phyloP scores from a whole-genome alignment of 495 filamentous ascomycete genomes.

The Penicillium robsamsonii region DNA sequence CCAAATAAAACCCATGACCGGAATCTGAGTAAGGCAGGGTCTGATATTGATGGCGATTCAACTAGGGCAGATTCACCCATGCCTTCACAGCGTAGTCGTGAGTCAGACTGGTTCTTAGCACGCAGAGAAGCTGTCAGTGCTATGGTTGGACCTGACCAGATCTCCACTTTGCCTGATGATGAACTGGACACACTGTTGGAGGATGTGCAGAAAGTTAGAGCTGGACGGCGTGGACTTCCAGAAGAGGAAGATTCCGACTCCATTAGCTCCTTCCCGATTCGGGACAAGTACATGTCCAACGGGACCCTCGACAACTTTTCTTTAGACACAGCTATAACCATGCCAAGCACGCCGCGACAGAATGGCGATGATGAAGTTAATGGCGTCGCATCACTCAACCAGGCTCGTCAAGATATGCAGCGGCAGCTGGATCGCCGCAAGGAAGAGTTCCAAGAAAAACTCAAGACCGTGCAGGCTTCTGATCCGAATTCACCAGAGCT shows the following conservation, averaged over 20 bases:
- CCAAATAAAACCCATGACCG: slow-evolving; percentile 74
- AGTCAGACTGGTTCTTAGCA: slow-evolving; percentile 96
- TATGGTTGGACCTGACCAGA: slow-evolving; percentile 87
- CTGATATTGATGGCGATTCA: slow-evolving; percentile 64
- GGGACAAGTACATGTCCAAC: slow-evolving; percentile 96
- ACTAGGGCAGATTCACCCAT: slow-evolving; percentile 79
- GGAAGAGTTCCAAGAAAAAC: slow-evolving; percentile 71
- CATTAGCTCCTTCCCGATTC: slow-evolving; percentile 77
- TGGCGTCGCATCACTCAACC: slow-evolving; percentile 64
- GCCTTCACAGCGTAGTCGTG: slow-evolving; percentile 62
- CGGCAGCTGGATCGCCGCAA: slow-evolving; percentile 82
- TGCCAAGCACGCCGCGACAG: slow-evolving; percentile 85
- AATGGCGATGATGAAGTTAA: slow-evolving; percentile 63
- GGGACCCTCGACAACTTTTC: slow-evolving; percentile 97
- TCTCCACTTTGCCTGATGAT: slow-evolving; percentile 84
- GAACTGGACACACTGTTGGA: slow-evolving; percentile 94
- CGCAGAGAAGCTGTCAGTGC: slow-evolving; percentile 87
- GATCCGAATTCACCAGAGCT: slow-evolving; percentile 82
- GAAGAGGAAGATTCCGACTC: slow-evolving; percentile 92
- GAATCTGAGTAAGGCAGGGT: slow-evolving; percentile 68
- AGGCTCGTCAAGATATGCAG: slow-evolving; percentile 86
- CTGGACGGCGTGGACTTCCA: slow-evolving; percentile 67
- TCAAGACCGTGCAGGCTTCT: slow-evolving; percentile 73
- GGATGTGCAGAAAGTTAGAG: slow-evolving; percentile 85
- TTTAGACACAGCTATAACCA: slow-evolving; percentile 87